These are phyloP conservation scores for Hirsutella minnesotensis DNA, from an alignment of 2,329 filamentous ascomycete species.

Conservation along the genomic window DNA sequence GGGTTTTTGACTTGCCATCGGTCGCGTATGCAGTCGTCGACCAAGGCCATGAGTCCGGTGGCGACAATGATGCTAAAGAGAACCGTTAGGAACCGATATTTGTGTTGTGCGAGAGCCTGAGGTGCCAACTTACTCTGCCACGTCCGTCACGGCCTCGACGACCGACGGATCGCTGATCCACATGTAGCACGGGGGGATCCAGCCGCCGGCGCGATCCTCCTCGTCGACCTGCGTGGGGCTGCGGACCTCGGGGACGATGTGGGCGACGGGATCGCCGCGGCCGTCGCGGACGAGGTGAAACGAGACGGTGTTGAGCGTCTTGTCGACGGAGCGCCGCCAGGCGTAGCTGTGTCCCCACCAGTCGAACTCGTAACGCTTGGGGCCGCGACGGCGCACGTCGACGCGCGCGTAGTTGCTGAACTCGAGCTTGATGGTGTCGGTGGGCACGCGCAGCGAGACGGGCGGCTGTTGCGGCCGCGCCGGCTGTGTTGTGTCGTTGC, in stretches of 20 bases:
- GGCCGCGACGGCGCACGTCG: conserved; percentile 59
- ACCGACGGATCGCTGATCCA: conserved; percentile 71
- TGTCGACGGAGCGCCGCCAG: conserved; percentile 70
- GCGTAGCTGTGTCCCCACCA: conserved; percentile 84
- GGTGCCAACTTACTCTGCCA: conserved; percentile 78
- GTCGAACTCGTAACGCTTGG: conserved; percentile 78
- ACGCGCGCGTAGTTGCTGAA: conserved; percentile 97
- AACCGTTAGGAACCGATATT: too few species aligned
- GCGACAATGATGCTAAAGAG: conserved; percentile 67
- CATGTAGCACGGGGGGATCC: conserved; percentile 84
- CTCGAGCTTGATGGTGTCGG: conserved; percentile 77
- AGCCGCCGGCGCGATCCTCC: conserved; percentile 70
- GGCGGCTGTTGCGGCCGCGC: conserved; percentile 9
- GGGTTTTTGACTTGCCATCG: conserved; percentile 42
- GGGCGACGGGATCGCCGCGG: conserved; percentile 51
- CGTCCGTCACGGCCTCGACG: conserved; percentile 59
- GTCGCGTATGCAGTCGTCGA: conserved; percentile 82
- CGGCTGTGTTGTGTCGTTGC: background rate
- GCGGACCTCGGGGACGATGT: conserved; percentile 72
- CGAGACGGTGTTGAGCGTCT: conserved; percentile 55
- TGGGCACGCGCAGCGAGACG: conserved; percentile 35
- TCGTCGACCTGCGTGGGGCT: conserved; percentile 57
- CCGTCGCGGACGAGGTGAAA: conserved; percentile 70
- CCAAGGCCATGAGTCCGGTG: conserved; percentile 77
- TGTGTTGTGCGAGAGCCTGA: too few species aligned